Base-by-base conservation (phyloP, 202 grass and related monocot genomes). In the Panicum hallii region DNA sequence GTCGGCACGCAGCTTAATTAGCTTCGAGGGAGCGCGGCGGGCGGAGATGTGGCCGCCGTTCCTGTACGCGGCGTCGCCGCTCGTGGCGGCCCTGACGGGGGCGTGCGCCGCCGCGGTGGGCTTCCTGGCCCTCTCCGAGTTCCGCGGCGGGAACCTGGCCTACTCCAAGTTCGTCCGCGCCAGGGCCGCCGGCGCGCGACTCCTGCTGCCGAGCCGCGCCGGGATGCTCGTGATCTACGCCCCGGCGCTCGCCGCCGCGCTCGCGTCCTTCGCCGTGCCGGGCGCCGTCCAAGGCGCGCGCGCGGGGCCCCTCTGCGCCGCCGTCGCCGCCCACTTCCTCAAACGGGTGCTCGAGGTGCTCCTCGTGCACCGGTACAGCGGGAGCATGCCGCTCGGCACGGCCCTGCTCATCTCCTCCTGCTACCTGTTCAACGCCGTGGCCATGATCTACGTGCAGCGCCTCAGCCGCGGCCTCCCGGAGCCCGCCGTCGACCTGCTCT, bases 131-230 rank as follows among this genome's bases (percentile, higher is more conserved):
- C 6, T 92, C 82, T 60, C 67, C 14, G 94, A 97, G 83, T 56
- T 85, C 49, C 32, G 55, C 49, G 91, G 91, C 67, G 83, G 72
- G 22, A 63, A 94, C 72, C 36, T 94, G 16, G 34, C 71, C 14
- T 97, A 97, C 74, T 97, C 94, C 74, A 97, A 94, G 88, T 94
- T 97, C 83, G 26, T 15, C 5, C 30, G 7, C 1, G 52, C 2
- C 14, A 10, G 5, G 12, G 58, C 41, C 47, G 47, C 12, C 47
- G 47, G 47, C 12, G 7, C 19, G 30, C 22, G 28, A 65, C 72
- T 57, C 12, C 43, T n/a, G 6, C 22, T 94, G 48, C 41, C 91
- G 2, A 79, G 81, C 86, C 77, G 86, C 15, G 30, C 7, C 40
- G 92, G 88, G 48, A 97, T 97, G 94, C 40, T 90, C 36, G 61